Percentiles rank a stretch among this genome's conserved stretches.
Conservation (phyloP, 345 rosid genomes). For the Citrus maxima region DNA sequence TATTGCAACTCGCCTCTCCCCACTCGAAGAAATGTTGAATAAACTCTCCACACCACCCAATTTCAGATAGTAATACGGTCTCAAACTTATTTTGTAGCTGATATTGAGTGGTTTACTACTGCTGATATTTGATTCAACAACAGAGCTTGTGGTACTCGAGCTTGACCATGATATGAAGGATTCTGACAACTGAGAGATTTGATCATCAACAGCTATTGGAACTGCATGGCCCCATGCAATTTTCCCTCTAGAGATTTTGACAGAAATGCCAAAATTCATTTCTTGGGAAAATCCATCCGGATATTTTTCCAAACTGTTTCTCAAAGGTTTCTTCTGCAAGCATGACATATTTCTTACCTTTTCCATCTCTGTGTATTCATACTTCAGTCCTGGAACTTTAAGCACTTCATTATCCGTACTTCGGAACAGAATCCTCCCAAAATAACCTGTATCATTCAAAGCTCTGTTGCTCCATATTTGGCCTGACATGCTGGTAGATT, state of each 20-base stretch:
- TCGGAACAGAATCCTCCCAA: constrained; percentile 11
- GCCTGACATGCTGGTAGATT: constrained; percentile 14
- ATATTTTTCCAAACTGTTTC: not conserved
- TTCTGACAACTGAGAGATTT: not conserved
- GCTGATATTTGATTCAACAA: not conserved
- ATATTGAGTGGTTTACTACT: constrained; percentile 15
- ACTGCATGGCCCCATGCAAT: constrained; percentile 15
- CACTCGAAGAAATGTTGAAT: not conserved
- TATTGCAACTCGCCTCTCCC: not conserved
- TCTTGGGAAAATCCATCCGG: constrained; percentile 26
- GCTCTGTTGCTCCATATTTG: constrained; percentile 23
- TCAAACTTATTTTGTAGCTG: constrained; percentile 23
- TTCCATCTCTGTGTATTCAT: constrained; percentile 20
- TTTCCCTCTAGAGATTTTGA: constrained; percentile 5
- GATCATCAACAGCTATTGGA: constrained; percentile 28
- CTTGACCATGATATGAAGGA: not conserved
- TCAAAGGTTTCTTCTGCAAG: not conserved
- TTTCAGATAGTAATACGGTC: not conserved
- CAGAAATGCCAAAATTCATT: constrained; percentile 19
- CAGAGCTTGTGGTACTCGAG: not conserved
- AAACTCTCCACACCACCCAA: not conserved
- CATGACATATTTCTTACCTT: constrained; percentile 11
- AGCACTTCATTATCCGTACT: not conserved
- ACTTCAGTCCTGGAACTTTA: constrained; percentile 26
- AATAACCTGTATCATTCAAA: constrained; percentile 13